A percentile compares a stretch with the other conserved stretches of the same genome.
These are phyloP conservation scores for Triangularia verruculosa DNA, from an alignment of 2,329 filamentous ascomycete species.

Conservation along the genomic window DNA sequence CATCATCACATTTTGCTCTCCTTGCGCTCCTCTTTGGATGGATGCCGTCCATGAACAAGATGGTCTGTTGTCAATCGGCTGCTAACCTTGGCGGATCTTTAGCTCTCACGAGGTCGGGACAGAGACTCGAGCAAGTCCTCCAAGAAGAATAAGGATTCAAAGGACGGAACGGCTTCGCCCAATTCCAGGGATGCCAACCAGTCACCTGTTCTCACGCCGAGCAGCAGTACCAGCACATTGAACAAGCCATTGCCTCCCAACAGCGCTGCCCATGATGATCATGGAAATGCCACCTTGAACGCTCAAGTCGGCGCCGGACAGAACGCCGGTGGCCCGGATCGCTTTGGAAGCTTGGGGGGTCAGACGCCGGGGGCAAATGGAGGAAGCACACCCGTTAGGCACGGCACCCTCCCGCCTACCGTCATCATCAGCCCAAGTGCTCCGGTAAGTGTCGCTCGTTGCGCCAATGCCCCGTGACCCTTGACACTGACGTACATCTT, in stretches of 20 bases:
- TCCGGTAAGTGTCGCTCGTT: conserved; percentile 61
- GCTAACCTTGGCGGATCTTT: conserved; percentile 27
- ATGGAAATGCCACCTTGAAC: conserved; percentile 32
- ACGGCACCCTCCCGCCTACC: conserved; percentile 70
- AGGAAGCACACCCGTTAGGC: conserved; percentile 60
- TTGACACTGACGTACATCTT: conserved; percentile 22
- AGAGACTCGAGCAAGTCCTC: conserved; percentile 83
- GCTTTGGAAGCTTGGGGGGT: conserved; percentile 36
- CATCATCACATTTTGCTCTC: conserved; percentile 23
- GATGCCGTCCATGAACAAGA: not conserved
- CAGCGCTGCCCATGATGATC: conserved; percentile 46
- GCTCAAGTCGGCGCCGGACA: conserved; percentile 38
- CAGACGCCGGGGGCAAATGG: conserved; percentile 48
- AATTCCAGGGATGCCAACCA: conserved; percentile 58
- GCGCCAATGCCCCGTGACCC: conserved; percentile 10
- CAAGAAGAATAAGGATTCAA: conserved; percentile 69
- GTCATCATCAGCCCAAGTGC: conserved; percentile 94
- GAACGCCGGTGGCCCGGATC: conserved; percentile 36
- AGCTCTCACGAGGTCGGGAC: conserved; percentile 91
- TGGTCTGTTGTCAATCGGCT: not conserved
- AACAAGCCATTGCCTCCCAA: conserved; percentile 72
- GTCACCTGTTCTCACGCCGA: conserved; percentile 67
- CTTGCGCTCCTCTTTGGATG: conserved; percentile 16
- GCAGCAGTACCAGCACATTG: not conserved
- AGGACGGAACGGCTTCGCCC: conserved; percentile 78